phyloP scores from a whole-genome alignment of 768 basidiomycete species.

The Suillus lakei region DNA sequence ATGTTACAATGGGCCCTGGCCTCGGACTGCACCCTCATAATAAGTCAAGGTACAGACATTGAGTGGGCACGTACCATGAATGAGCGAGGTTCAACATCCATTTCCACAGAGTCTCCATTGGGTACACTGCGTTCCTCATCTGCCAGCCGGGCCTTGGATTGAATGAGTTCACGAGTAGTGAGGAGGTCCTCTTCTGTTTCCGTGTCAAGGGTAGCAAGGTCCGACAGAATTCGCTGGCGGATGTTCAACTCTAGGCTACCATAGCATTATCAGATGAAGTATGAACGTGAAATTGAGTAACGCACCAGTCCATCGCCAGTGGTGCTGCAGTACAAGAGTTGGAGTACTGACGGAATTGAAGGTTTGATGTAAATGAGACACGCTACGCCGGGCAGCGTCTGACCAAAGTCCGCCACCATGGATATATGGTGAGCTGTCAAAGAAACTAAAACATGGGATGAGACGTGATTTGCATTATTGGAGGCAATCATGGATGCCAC shows the following conservation, averaged over 20 bases:
- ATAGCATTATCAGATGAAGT: conserved; percentile 8
- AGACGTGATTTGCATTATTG: no score
- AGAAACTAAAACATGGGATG: no score
- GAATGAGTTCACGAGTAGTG: conserved; percentile 60
- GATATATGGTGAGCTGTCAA: no score
- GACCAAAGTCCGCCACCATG: no score
- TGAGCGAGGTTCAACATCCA: conserved; percentile 30
- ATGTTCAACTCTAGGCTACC: conserved; percentile 78
- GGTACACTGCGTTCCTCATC: conserved; percentile 18
- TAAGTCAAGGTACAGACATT: conserved; percentile 6
- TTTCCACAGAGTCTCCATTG: conserved; percentile 27
- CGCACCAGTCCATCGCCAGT: conserved; percentile 55
- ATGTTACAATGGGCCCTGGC: conserved; percentile 80
- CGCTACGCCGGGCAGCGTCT: no score
- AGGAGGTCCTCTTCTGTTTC: conserved; percentile 50
- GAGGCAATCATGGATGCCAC: no score
- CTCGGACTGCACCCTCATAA: conserved; percentile 51
- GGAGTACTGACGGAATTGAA: no score
- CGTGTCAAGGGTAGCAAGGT: conserved; percentile 66
- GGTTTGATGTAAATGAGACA: no score
- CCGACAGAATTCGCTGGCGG: conserved; percentile 73
- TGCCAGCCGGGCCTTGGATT: conserved; percentile 60
- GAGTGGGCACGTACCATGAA: conserved; percentile 60
- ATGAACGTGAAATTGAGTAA: conserved; percentile 6
- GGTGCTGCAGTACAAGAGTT: no score